Evolutionary conservation across 2,329 filamentous ascomycete species (phyloP).

Genomic region (Cucurbitaria berberidis): DNA sequence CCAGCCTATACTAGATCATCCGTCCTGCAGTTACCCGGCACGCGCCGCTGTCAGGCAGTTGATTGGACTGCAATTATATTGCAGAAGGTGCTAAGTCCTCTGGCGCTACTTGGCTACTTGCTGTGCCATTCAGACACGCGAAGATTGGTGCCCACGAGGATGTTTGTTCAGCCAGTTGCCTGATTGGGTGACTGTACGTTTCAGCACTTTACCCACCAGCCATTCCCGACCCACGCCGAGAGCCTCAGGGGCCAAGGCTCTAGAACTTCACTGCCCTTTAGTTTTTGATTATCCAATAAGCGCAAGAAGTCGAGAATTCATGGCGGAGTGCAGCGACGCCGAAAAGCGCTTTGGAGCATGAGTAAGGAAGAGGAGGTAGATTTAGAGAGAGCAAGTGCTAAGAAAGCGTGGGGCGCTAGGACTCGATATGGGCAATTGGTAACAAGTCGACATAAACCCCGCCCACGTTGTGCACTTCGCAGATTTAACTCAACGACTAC

Average conservation of each 20-base stretch:
- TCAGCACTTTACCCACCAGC: conserved; percentile 6
- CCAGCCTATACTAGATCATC: conserved; percentile 5
- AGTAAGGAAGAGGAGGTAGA: not conserved
- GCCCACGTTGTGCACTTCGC: not conserved
- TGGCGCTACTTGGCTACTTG: not conserved
- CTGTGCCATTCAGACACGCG: not conserved
- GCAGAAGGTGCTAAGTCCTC: not conserved
- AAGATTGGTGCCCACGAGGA: not conserved
- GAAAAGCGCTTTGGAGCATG: not conserved
- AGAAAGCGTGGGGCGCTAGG: not conserved
- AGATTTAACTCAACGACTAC: not conserved
- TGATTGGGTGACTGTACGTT: conserved; percentile 14
- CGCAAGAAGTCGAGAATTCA: not conserved
- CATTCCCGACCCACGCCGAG: conserved; percentile 10
- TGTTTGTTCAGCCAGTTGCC: conserved; percentile 13
- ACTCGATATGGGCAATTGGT: not conserved
- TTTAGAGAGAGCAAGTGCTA: not conserved
- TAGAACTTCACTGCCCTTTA: not conserved
- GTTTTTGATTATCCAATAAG: not conserved
- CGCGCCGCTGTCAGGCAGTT: conserved; percentile 16
- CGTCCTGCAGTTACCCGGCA: conserved; percentile 2
- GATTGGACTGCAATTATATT: not conserved
- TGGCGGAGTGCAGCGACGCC: not conserved
- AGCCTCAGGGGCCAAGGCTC: not conserved
- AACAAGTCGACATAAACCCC: not conserved